phyloP scores from a whole-genome alignment of 2,329 filamentous ascomycete genomes.

The Onygena corvina region DNA sequence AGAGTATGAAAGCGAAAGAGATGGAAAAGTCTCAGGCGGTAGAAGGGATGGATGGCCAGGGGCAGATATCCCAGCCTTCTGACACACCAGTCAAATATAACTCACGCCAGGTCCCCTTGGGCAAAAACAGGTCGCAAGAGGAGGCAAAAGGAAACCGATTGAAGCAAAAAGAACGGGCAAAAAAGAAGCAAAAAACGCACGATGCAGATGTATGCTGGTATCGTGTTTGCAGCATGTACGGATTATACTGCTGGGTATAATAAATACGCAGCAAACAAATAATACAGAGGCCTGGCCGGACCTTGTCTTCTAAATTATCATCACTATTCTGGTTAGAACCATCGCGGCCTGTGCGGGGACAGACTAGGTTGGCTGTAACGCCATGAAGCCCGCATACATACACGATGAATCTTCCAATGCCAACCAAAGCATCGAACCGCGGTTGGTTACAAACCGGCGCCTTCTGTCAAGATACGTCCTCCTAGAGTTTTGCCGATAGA shows the following conservation, averaged over 20 bases:
- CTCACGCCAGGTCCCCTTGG: neutral
- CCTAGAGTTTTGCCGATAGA: too few species aligned
- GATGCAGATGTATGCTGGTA: neutral
- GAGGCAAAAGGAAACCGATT: neutral
- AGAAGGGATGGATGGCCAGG: neutral
- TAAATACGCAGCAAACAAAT: constrained; percentile 4
- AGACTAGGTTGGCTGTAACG: constrained; percentile 5
- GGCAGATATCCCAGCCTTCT: constrained; percentile 1
- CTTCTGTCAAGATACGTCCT: too few species aligned
- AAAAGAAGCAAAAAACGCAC: neutral
- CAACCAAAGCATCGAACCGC: neutral
- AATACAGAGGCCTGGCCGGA: neutral
- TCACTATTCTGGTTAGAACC: constrained; percentile 1
- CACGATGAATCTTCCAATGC: neutral
- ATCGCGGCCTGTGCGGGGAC: constrained; percentile 6
- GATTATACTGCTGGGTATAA: neutral
- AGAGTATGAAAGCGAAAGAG: neutral
- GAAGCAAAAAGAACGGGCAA: neutral
- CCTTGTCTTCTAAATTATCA: constrained; percentile 4
- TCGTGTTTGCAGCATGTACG: too few species aligned
- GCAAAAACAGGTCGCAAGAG: neutral
- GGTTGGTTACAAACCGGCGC: constrained; percentile 1
- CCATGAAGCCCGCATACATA: constrained; percentile 4
- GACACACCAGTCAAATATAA: neutral
- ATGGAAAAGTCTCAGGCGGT: too few species aligned